phyloP scores from a whole-genome alignment of 129 eudicot species.

The Mikania micrantha region DNA sequence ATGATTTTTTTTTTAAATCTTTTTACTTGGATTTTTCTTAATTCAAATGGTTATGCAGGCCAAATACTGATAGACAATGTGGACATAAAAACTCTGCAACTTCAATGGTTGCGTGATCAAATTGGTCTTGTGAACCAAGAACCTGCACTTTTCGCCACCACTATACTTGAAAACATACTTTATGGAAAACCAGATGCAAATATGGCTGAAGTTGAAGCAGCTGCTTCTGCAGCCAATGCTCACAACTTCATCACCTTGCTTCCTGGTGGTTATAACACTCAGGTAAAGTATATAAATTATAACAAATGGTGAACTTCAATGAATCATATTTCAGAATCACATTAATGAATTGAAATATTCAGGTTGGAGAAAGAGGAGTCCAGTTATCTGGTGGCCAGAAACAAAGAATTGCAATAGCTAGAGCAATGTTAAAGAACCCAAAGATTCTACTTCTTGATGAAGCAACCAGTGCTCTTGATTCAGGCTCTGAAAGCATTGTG shows the following conservation, averaged over 20 bases:
- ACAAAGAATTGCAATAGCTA: constrained; percentile 93
- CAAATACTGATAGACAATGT: constrained; percentile 79
- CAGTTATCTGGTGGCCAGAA: constrained; percentile 97
- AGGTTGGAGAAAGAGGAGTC: constrained; percentile 96
- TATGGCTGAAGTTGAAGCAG: constrained; percentile 81
- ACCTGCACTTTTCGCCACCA: constrained; percentile 96
- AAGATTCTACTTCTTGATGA: constrained; percentile 88
- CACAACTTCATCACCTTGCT: constrained; percentile 88
- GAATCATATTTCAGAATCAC: neutral
- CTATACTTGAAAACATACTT: constrained; percentile 90
- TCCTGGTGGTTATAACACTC: constrained; percentile 90
- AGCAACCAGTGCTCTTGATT: constrained; percentile 93
- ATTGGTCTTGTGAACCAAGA: constrained; percentile 97
- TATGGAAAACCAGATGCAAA: constrained; percentile 88
- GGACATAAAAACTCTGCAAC: constrained; percentile 74
- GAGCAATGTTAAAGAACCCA: constrained; percentile 95
- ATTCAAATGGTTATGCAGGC: constrained; percentile 35
- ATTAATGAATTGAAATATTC: neutral
- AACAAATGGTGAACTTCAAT: neutral
- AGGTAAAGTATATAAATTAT: constrained; percentile 33
- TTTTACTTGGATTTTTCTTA: neutral
- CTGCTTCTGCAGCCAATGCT: constrained; percentile 89
- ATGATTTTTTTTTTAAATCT: neutral
- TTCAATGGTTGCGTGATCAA: constrained; percentile 82
- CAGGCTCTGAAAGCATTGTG: constrained; percentile 87